Conservation (phyloP, 495 filamentous ascomycete genomes). For the Penicillium silybi region DNA sequence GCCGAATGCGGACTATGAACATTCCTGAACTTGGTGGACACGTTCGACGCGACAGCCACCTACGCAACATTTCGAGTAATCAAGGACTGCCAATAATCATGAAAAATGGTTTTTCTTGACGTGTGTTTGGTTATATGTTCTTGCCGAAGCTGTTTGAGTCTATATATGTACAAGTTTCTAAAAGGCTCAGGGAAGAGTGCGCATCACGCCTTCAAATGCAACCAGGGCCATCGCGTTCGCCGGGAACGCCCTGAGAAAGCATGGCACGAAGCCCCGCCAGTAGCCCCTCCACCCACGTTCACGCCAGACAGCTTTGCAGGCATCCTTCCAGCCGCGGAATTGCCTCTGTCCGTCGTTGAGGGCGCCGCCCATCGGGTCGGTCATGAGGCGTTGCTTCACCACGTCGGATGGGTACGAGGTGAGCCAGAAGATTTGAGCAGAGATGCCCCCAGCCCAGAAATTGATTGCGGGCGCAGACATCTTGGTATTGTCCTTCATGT, state of each 20-base stretch:
- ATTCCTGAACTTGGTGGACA: slow-evolving; percentile 15
- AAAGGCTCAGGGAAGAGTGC: slow-evolving; percentile 54
- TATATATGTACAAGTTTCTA: slow-evolving; percentile 5
- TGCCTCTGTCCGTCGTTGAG: slow-evolving; percentile 62
- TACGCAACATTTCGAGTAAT: not conserved
- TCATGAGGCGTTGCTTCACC: slow-evolving; percentile 98
- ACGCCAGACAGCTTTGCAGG: slow-evolving; percentile 68
- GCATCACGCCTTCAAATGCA: slow-evolving; percentile 91
- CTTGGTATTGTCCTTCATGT: slow-evolving; percentile 60
- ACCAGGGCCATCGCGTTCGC: slow-evolving; percentile 93
- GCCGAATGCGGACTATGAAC: slow-evolving; percentile 20
- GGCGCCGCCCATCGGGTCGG: slow-evolving; percentile 72
- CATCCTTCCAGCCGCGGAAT: slow-evolving; percentile 76
- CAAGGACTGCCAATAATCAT: not conserved
- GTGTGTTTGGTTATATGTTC: not conserved
- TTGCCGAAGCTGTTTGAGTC: not conserved
- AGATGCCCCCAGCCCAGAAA: slow-evolving; percentile 94
- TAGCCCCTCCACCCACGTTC: slow-evolving; percentile 76
- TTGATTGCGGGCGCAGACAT: slow-evolving; percentile 78
- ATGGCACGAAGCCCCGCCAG: slow-evolving; percentile 92
- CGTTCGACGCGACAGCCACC: not conserved
- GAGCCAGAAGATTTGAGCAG: slow-evolving; percentile 91
- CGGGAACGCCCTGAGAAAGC: slow-evolving; percentile 90
- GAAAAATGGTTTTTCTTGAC: no score
- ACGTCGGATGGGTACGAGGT: slow-evolving; percentile 90